These are phyloP conservation scores for Ceriops decandra DNA, from an alignment of 345 rosid species.

Conservation along the genomic window DNA sequence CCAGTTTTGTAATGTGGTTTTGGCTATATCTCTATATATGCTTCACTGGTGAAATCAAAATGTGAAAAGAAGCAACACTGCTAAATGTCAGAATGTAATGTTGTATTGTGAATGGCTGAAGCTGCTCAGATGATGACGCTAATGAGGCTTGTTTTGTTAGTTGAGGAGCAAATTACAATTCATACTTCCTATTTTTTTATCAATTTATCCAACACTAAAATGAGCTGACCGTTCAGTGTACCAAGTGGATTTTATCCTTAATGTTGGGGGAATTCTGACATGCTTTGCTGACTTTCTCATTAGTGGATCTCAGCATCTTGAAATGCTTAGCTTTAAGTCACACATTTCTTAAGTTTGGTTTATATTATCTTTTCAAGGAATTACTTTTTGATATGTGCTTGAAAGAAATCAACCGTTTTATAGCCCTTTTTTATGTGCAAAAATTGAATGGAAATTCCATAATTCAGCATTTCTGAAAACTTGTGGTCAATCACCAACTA, in stretches of 20 bases:
- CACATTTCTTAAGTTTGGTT: not conserved
- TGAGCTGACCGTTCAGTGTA: not conserved
- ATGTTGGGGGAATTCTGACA: not conserved
- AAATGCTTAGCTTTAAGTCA: not conserved
- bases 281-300: not conserved
- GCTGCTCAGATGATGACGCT: too few relatives aligned
- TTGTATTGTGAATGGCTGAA: not conserved
- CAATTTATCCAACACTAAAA: too few relatives aligned
- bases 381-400: not conserved
- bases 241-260: not conserved
- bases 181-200: too few relatives aligned
- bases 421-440: not conserved
- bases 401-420: not conserved
- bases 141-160: too few relatives aligned
- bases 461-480: not conserved
- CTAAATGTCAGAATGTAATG: not conserved
- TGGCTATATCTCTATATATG: conserved; percentile 6
- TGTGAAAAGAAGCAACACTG: not conserved
- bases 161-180: too few relatives aligned
- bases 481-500: too few relatives aligned
- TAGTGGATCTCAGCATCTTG: not conserved
- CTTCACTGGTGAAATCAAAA: not conserved
- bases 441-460: not conserved
- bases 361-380: not conserved
- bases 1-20: not conserved